Conservation (phyloP, 768 basidiomycete genomes). For the Mrakia gelida region DNA sequence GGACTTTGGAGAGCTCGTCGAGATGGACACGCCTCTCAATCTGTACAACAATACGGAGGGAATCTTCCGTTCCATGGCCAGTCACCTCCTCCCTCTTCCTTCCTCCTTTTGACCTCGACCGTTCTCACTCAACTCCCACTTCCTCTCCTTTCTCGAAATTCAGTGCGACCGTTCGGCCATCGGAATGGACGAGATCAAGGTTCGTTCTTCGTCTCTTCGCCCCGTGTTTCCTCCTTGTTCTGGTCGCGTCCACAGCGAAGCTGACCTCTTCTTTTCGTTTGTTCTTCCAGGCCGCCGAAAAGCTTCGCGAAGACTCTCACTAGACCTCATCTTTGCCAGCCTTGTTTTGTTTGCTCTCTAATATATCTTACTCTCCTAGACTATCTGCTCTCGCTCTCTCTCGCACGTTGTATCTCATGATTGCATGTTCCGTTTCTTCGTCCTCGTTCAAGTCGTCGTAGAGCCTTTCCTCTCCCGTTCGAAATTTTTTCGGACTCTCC, state of each 20-base stretch:
- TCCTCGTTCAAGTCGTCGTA: no score
- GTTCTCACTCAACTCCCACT: background rate
- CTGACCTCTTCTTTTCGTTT: background rate
- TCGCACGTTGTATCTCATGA: no score
- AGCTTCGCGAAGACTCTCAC: background rate
- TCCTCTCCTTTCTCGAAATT: background rate
- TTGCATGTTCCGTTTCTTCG: no score
- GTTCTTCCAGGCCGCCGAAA: background rate
- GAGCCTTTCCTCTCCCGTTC: no score
- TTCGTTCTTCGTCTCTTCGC: background rate
- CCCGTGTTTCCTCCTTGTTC: background rate
- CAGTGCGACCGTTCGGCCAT: conserved; percentile 19
- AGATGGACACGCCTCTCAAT: conserved; percentile 73
- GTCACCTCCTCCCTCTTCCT: background rate
- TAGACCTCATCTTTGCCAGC: background rate
- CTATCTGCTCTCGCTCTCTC: no score
- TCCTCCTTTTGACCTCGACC: no score
- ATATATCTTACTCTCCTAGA: no score
- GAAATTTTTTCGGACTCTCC: no score
- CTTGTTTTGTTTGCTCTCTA: no score
- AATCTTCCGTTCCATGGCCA: conserved; percentile 70
- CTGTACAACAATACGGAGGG: conserved; percentile 58
- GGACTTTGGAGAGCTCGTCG: conserved; percentile 41
- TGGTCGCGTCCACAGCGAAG: background rate
- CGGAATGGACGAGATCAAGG: conserved; percentile 2